Evolutionary conservation across 495 filamentous ascomycete species (phyloP), one percentile per base, ranked within the genome.

Genomic region (Lasiosphaeris hirsuta): DNA sequence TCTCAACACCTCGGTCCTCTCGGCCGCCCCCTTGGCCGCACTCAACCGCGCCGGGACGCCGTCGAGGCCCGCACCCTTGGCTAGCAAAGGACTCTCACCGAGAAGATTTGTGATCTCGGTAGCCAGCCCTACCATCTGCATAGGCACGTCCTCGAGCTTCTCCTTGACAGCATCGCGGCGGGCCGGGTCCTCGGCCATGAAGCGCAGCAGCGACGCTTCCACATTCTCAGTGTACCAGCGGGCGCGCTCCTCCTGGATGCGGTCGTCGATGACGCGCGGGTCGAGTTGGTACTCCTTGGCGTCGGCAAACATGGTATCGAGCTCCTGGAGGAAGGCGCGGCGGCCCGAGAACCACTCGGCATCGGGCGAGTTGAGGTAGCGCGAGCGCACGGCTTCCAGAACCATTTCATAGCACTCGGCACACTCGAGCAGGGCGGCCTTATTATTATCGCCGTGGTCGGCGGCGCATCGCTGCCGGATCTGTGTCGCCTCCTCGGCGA

Each of bases 331-430:
- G 55, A 78, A 77, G 2, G 62, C 56, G 34, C 65, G 66, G 7
- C 71, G 65, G 10, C 66, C 63, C 7, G 72, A 66, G 56, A 76
- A 78, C 77, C 77, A 78, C 61, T 79, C 77, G 4, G 35, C 49
- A 33, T 53, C 58, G 19, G 41, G n/a, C 30, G 50, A 39, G 6
- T 66, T 65, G 13, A 71, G 58, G 51, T 73, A 77, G 54, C 69
- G 68, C 35, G 69, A 58, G 14, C 69, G 58, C 54, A 75, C 53
- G 35, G 69, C 64, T 35, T 73, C 68, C 13, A 79, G 59, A 18
- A 77, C 58, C 40, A 66, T 61, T 17, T 57, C 60, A 59, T 69
- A 76, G 58, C 75, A 77, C 33, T 68, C 66, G 13, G 68, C 46
- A 48, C 74, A 77, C 39, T 72, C 66, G 52, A 72, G 51, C 11